Evolutionary conservation across 768 basidiomycete species (phyloP).

Genomic region (Boletellus ananas): DNA sequence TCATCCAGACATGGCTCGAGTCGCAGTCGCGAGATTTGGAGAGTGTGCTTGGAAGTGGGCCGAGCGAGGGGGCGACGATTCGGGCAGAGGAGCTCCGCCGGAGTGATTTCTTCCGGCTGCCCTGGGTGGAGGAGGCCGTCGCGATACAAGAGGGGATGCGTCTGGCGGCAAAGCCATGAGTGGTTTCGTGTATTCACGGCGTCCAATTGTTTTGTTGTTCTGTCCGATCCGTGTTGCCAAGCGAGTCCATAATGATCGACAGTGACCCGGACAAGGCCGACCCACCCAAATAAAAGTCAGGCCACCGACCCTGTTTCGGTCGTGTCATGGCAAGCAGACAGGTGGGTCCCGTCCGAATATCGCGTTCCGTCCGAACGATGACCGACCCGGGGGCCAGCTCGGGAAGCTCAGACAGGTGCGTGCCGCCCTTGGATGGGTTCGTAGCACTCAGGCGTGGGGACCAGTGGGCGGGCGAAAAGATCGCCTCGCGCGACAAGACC

Average conservation of each 20-base stretch:
- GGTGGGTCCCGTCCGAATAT: constrained; percentile 33
- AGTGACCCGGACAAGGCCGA: constrained; percentile 12
- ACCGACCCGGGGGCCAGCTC: constrained; percentile 42
- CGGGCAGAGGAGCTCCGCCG: constrained; percentile 85
- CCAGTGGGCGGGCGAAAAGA: constrained; percentile 89
- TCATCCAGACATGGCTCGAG: constrained; percentile 88
- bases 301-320: background rate
- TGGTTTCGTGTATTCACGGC: background rate
- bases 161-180: constrained; percentile 49
- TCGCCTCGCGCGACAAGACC: constrained; percentile 80
- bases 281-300: constrained; percentile 15
- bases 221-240: background rate
- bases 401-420: constrained; percentile 75
- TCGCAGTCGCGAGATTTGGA: constrained; percentile 91
- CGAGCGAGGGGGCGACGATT: constrained; percentile 71
- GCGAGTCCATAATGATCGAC: background rate
- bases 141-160: constrained; percentile 81
- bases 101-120: constrained; percentile 87
- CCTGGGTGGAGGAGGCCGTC: constrained; percentile 90
- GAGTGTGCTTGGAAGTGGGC: constrained; percentile 83
- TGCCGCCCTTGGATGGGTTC: constrained; percentile 1
- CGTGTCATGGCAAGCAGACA: constrained; percentile 61
- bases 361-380: background rate
- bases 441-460: constrained; percentile 8
- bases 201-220: background rate